Percentiles rank a stretch among this genome's conserved stretches.
phyloP scores from a whole-genome alignment of 1,139 yeast species.

The Ogataea hybrid region DNA sequence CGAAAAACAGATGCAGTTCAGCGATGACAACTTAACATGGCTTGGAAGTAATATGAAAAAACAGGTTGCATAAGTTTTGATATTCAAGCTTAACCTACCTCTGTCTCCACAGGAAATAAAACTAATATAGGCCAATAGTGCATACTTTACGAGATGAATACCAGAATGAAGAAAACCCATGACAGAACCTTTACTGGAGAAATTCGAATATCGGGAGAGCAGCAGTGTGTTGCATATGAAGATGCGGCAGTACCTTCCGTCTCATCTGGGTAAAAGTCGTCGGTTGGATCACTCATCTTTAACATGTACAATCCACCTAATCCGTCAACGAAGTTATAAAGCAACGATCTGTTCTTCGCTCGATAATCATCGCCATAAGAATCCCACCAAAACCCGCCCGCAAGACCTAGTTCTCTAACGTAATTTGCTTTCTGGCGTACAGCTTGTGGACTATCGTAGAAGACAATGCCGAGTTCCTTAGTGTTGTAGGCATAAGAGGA shows the following conservation, averaged over 20 bases:
- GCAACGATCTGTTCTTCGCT: conserved; percentile 36
- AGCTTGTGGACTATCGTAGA: conserved; percentile 64
- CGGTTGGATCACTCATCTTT: background rate
- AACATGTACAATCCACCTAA: conserved; percentile 37
- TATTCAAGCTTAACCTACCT: background rate
- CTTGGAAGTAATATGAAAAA: conserved; percentile 21
- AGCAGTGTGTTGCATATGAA: background rate
- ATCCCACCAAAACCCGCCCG: conserved; percentile 97
- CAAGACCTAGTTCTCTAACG: conserved; percentile 47
- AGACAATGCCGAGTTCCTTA: conserved; percentile 41
- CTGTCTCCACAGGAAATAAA: too few relatives aligned
- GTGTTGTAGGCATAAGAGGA: conserved; percentile 58
- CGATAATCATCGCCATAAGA: conserved; percentile 63
- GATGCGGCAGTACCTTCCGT: conserved; percentile 2
- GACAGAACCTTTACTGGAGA: too few relatives aligned
- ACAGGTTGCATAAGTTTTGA: conserved; percentile 2
- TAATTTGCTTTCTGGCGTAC: conserved; percentile 60
- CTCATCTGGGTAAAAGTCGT: conserved; percentile 7
- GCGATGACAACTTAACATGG: conserved; percentile 24
- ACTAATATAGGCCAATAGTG: too few relatives aligned
- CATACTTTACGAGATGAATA: too few relatives aligned
- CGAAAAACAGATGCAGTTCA: conserved; percentile 8
- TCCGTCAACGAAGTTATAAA: conserved; percentile 41
- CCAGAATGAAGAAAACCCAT: background rate
- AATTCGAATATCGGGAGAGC: too few relatives aligned